These are phyloP conservation scores for Grosmannia serpens DNA, from an alignment of 2,329 filamentous ascomycete species.

Conservation along the genomic window DNA sequence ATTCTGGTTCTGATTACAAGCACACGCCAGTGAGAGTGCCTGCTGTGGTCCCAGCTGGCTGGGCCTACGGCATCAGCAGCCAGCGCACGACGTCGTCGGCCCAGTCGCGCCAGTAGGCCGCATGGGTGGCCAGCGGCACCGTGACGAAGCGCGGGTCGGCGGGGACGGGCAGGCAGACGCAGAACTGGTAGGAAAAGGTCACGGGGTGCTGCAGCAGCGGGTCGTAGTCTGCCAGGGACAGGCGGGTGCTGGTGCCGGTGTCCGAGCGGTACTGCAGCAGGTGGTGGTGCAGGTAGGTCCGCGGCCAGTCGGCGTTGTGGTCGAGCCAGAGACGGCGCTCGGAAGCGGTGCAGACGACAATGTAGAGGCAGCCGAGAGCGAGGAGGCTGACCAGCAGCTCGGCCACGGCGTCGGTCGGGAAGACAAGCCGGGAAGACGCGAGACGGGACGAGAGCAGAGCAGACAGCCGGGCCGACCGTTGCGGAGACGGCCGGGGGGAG, in stretches of 20 bases:
- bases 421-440: not conserved
- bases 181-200: conserved; percentile 1
- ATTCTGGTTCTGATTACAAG: no score
- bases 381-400: not conserved
- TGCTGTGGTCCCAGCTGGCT: no score
- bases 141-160: conserved; percentile 6
- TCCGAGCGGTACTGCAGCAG: conserved; percentile 1
- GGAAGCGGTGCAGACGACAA: not conserved
- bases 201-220: not conserved
- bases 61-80: not conserved
- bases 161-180: conserved; percentile 5
- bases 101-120: not conserved
- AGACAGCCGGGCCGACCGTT: not conserved
- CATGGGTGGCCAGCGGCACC: not conserved
- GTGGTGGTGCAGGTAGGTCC: conserved; percentile 5
- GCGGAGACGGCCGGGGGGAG: not conserved
- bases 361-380: not conserved
- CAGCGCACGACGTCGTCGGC: not conserved
- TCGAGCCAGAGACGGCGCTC: conserved; percentile 10
- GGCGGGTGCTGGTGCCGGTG: not conserved
- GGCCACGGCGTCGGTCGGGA: conserved; percentile 5
- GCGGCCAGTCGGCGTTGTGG: conserved; percentile 5
- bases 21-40: no score
- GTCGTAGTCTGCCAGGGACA: not conserved
- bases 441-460: not conserved